Evolutionary conservation across 257 asterid genomes (phyloP), one percentile per base, ranked within the genome.

Genomic region (Scutellaria galericulata): DNA sequence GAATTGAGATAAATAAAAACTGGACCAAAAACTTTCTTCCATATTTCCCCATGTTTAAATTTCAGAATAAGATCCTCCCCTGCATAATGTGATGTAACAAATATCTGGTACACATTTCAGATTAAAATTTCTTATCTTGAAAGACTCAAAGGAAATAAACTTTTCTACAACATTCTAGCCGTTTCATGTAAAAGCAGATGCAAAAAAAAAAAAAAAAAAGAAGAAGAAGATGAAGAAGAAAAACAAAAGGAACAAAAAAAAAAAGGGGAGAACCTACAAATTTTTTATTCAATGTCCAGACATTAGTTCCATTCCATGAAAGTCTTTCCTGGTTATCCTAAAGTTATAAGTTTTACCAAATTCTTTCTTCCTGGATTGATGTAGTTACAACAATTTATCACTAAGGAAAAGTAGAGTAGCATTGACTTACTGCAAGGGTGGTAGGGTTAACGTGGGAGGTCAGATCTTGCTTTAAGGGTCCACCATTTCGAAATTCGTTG

Each of bases 1-100:
- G 87, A 85, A 75, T 89, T 89, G 18, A 89, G 85, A 56, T 85
- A 83, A 39, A 87, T 64, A 71, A 87, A 89, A 79, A 89, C 87
- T 10, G 93, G 96, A 7, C 96, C 96, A 52, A 85, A 82, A 60
- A 87, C 96, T 82, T 89, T 89, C 84, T 87, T 89, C 96, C 96
- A 89, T 57, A 64, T 22, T 71, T 89, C 96, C 1, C 90, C 91
- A 59, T 80, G 63, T 39, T 74, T 73, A 79, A 89, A 82, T 74
- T 84, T 89, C 10, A 87, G 79, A 42, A 84, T 7, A 64, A 89
- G 77, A 75, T 84, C 96, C 73, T 77, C 84, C 42, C 92, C 94
- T n/a, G 84, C 85, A 42, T 85, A 87, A 69, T 89, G 96, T 37
- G 94, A 61, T 1, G 88, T 90, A 46, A 74, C 72, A 76, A 89